phyloP scores from a whole-genome alignment of 2,329 filamentous ascomycete genomes.

The Davidsoniella neocaledoniae region DNA sequence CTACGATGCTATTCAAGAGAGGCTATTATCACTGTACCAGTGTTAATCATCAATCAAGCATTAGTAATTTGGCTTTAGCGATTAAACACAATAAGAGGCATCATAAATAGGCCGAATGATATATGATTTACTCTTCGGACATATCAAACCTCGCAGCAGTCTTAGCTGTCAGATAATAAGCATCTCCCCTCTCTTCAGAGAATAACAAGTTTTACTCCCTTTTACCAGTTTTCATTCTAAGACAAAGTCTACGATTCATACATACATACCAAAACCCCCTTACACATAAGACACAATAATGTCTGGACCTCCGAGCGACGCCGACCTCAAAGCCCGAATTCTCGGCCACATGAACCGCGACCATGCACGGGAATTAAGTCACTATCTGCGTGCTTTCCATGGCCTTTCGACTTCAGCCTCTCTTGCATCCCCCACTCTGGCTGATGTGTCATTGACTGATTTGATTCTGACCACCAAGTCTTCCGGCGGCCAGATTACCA shows the following conservation, averaged over 20 bases:
- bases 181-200: too few relatives aligned
- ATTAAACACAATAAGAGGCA: too few relatives aligned
- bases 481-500: conserved; percentile 18
- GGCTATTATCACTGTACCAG: not conserved
- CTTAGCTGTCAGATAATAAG: too few relatives aligned
- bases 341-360: conserved; percentile 77
- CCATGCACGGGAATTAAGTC: conserved; percentile 55
- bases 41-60: too few relatives aligned
- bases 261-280: too few relatives aligned
- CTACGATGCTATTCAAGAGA: not conserved
- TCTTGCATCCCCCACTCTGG: not conserved
- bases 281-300: not conserved
- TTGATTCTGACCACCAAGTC: conserved; percentile 44
- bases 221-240: too few relatives aligned
- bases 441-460: conserved; percentile 25
- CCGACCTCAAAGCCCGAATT: conserved; percentile 22
- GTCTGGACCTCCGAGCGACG: conserved; percentile 15
- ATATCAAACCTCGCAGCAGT: too few relatives aligned
- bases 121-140: too few relatives aligned
- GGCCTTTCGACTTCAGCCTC: not conserved
- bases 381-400: conserved; percentile 32
- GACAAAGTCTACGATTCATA: too few relatives aligned
- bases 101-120: too few relatives aligned
- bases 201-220: too few relatives aligned
- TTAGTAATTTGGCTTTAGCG: not conserved